phyloP scores from a whole-genome alignment of 139 green algal species.

The Tetraselmis chui region DNA sequence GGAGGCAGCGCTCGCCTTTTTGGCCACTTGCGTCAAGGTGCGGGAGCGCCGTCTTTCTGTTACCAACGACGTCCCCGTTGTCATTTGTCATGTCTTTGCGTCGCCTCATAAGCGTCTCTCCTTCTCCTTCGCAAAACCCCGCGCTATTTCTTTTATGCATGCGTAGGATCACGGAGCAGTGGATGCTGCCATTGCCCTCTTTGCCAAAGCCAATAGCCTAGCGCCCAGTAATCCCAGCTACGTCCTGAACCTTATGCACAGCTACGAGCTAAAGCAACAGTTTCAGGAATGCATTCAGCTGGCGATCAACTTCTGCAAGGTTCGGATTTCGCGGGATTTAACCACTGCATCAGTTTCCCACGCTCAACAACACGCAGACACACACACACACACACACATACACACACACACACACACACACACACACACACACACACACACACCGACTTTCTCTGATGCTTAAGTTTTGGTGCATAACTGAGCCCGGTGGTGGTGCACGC shows the following conservation, averaged over 20 bases:
- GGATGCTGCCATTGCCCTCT: constrained; percentile 24
- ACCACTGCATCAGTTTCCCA: too few species aligned
- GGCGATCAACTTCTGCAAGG: background rate
- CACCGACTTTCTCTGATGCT: background rate
- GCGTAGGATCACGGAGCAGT: constrained; percentile 40
- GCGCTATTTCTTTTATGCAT: background rate
- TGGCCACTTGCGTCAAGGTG: constrained; percentile 46
- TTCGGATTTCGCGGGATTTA: too few species aligned
- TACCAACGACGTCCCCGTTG: too few species aligned
- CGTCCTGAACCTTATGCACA: constrained; percentile 50
- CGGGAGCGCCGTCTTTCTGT: too few species aligned
- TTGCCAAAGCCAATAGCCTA: constrained; percentile 9
- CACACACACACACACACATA: too few species aligned
- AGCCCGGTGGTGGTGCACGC: constrained; percentile 4
- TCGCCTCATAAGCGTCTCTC: background rate
- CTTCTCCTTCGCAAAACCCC: background rate
- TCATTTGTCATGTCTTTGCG: too few species aligned
- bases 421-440: too few species aligned
- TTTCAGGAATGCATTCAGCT: constrained; percentile 23
- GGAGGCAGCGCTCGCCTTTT: constrained; percentile 46
- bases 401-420: too few species aligned
- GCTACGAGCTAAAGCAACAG: constrained; percentile 45
- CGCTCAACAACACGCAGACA: too few species aligned
- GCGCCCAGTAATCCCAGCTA: constrained; percentile 30
- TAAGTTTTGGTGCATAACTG: constrained; percentile 3